phyloP scores from a whole-genome alignment of 352 stramenopile species.

The Blastocystis sp. region DNA sequence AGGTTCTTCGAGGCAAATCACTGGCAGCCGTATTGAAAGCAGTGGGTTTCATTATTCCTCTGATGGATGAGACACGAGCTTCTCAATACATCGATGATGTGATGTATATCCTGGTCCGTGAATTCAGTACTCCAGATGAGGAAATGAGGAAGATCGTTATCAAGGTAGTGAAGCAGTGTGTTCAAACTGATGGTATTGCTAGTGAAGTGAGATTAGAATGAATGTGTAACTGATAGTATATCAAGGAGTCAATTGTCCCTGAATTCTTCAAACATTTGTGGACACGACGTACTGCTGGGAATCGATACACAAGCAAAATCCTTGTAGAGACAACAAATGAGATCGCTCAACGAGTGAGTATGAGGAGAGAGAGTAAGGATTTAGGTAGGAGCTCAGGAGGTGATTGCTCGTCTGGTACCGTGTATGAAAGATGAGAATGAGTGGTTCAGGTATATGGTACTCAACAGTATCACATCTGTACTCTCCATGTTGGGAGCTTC shows the following conservation, averaged over 20 bases:
- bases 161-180: conserved; percentile 90
- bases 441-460: conserved; percentile 95
- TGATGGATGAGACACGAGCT: conserved; percentile 98
- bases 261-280: conserved; percentile 98
- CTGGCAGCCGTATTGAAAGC: conserved; percentile 95
- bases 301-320: conserved; percentile 93
- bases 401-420: conserved; percentile 90
- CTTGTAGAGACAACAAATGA: conserved; percentile 96
- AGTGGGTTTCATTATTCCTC: conserved; percentile 95
- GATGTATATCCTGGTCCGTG: conserved; percentile 94
- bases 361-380: neutral
- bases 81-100: conserved; percentile 97
- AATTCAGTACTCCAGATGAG: conserved; percentile 93
- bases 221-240: conserved; percentile 73
- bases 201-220: neutral
- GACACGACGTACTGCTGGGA: conserved; percentile 92
- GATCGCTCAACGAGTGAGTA: conserved; percentile 70
- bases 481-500: conserved; percentile 88
- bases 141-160: conserved; percentile 98
- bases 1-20: conserved; percentile 91
- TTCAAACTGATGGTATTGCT: conserved; percentile 87
- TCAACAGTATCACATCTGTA: conserved; percentile 96
- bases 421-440: conserved; percentile 98
- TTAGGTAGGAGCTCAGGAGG: conserved; percentile 89
- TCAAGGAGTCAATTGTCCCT: conserved; percentile 91